Percentiles rank a stretch among this genome's conserved stretches.
Evolutionary conservation across 306 rosid genomes (phyloP).

Genomic region (Cicer pinnatifidum): DNA sequence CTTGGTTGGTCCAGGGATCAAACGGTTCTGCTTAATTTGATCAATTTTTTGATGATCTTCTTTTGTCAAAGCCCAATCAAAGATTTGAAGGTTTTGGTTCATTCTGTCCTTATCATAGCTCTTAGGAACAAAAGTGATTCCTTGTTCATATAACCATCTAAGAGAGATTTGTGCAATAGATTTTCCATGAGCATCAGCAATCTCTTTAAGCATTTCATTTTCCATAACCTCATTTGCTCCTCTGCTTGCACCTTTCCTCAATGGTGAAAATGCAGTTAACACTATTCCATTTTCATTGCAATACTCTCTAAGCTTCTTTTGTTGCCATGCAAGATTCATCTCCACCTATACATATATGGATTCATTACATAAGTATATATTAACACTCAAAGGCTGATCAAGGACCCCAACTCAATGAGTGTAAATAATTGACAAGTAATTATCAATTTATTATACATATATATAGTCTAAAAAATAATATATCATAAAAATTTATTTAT

Average conservation of each 20-base stretch:
- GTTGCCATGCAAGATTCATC: constrained; percentile 73
- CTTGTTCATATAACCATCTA: constrained; percentile 63
- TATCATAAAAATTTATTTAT: no score
- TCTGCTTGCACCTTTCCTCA: constrained; percentile 60
- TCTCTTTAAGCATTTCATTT: constrained; percentile 52
- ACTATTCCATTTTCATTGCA: constrained; percentile 57
- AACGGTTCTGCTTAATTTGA: constrained; percentile 50
- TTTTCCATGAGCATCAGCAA: constrained; percentile 55
- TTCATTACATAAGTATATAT: not conserved
- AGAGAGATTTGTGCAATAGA: constrained; percentile 58
- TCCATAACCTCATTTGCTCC: constrained; percentile 63
- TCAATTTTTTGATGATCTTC: constrained; percentile 50
- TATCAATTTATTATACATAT: no score
- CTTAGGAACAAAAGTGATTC: constrained; percentile 56
- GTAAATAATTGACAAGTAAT: not conserved
- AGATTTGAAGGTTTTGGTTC: constrained; percentile 56
- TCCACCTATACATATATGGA: constrained; percentile 55
- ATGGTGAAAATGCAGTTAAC: constrained; percentile 62
- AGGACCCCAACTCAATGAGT: not conserved
- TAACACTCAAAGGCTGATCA: no score
- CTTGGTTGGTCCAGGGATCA: constrained; percentile 60
- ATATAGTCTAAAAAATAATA: no score
- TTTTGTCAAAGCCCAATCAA: constrained; percentile 55
- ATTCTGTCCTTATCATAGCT: constrained; percentile 63
- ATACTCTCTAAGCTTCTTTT: constrained; percentile 56